Conservation (phyloP, 805 yeast species). For the Cephaloascus fragrans region DNA sequence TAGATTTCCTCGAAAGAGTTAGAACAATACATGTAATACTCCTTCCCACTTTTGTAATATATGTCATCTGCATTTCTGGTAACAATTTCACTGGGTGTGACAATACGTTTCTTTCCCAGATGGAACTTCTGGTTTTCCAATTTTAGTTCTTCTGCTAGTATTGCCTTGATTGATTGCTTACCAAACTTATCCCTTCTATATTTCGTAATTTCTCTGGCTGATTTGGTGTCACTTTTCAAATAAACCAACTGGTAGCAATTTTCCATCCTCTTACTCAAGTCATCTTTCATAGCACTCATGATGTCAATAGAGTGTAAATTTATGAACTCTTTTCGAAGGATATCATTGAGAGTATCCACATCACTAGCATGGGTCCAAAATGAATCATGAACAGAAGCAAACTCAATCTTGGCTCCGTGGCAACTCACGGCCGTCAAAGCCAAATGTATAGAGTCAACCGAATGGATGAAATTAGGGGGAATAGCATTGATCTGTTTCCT, state of each 20-base stretch:
- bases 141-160: not conserved
- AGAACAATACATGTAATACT: not conserved
- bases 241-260: constrained; percentile 23
- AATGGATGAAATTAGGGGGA: constrained; percentile 34
- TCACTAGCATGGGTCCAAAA: constrained; percentile 30
- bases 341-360: constrained; percentile 14
- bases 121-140: too few relatives aligned
- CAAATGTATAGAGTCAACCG: constrained; percentile 29
- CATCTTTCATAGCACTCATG: constrained; percentile 14
- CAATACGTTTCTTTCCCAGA: too few relatives aligned
- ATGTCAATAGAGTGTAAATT: constrained; percentile 19
- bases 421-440: constrained; percentile 22
- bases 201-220: constrained; percentile 1
- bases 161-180: not conserved
- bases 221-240: constrained; percentile 7
- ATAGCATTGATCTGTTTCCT: constrained; percentile 24
- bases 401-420: constrained; percentile 10
- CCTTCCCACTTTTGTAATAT: not conserved
- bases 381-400: constrained; percentile 32
- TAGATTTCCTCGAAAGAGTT: too few relatives aligned
- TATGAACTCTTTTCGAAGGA: constrained; percentile 24
- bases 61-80: not conserved
- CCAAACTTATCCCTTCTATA: constrained; percentile 7
- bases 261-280: constrained; percentile 13
- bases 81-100: constrained; percentile 3